Conservation (phyloP, 179 eudicot species). For the Silene noctiflora region DNA sequence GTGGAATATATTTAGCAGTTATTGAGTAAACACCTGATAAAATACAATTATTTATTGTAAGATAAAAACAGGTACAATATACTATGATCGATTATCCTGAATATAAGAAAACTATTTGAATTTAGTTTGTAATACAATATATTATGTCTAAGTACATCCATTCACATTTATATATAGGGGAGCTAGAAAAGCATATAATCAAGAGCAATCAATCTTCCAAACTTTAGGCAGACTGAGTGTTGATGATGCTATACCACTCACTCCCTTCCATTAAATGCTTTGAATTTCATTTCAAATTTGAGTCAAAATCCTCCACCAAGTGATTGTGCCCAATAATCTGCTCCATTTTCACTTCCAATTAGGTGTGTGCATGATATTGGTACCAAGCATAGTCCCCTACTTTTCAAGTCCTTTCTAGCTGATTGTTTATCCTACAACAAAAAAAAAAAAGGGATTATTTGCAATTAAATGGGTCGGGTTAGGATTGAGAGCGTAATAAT, state of each 20-base stretch:
- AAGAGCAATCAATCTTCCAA: constrained; percentile 60
- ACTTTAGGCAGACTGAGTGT: constrained; percentile 49
- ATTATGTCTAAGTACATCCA: constrained; percentile 9
- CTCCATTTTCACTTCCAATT: constrained; percentile 63
- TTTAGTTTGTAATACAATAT: neutral
- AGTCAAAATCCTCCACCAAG: constrained; percentile 58
- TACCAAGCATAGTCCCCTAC: constrained; percentile 87
- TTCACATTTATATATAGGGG: neutral
- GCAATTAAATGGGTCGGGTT: too few species aligned
- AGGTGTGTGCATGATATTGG: constrained; percentile 72
- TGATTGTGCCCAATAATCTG: constrained; percentile 84
- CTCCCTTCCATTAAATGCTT: constrained; percentile 17
- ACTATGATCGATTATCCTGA: neutral
- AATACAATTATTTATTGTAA: too few species aligned
- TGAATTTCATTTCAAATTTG: constrained; percentile 1
- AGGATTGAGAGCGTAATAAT: too few species aligned
- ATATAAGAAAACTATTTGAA: neutral
- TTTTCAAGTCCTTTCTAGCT: constrained; percentile 55
- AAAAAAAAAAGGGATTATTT: neutral
- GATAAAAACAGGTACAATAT: too few species aligned
- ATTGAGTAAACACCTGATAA: too few species aligned
- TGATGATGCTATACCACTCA: constrained; percentile 55
- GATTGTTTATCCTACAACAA: constrained; percentile 34
- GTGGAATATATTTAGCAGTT: too few species aligned
- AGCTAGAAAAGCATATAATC: constrained; percentile 40